Evolutionary conservation across 345 rosid species (phyloP).

Genomic region (Conringia planisiliqua): DNA sequence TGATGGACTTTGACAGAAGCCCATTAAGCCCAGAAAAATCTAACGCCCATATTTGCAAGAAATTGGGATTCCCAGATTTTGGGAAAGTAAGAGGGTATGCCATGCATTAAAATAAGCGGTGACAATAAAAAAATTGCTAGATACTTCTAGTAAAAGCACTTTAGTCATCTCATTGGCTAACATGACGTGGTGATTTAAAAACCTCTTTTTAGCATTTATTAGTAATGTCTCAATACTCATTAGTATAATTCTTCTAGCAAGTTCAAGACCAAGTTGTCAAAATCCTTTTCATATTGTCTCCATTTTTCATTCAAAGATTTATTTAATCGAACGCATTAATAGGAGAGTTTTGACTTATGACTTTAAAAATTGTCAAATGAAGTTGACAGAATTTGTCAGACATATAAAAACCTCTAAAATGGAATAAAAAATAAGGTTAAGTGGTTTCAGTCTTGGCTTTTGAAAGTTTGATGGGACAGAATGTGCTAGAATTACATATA

Average conservation of each 20-base stretch:
- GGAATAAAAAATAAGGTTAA: neutral
- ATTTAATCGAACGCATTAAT: neutral
- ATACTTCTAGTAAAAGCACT: neutral
- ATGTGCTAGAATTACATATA: neutral
- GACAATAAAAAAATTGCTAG: no score
- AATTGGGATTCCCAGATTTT: no score
- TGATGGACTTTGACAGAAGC: no score
- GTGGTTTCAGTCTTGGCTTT: neutral
- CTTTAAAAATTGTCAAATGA: neutral
- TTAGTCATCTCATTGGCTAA: neutral
- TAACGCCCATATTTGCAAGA: no score
- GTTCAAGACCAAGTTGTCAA: neutral
- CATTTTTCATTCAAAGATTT: neutral
- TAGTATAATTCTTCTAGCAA: neutral
- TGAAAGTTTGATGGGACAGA: neutral
- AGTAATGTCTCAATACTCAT: neutral
- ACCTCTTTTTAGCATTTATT: neutral
- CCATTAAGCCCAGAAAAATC: no score
- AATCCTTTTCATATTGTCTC: neutral
- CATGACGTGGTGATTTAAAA: neutral
- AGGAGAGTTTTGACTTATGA: neutral
- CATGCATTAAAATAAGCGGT: no score
- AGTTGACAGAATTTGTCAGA: constrained; percentile 1
- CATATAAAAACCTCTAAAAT: neutral
- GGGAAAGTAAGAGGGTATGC: no score